Evolutionary conservation across 139 green algal genomes (phyloP).

Genomic region (Yamagishiella unicocca): DNA sequence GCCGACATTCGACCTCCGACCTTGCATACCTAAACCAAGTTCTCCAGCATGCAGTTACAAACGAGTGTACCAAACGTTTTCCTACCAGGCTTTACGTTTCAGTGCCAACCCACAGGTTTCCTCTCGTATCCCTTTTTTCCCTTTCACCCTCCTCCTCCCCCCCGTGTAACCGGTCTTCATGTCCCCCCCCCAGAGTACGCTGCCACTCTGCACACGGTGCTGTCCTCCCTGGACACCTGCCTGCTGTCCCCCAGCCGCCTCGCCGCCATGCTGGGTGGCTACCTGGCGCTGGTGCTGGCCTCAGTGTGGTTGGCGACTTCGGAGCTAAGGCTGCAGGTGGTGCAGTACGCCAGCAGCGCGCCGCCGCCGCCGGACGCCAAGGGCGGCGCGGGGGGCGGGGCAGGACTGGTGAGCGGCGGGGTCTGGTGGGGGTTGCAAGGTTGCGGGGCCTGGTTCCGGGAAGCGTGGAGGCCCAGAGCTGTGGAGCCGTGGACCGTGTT

Average conservation of each 20-base stretch:
- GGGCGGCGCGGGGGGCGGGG: not conserved
- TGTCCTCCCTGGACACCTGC: conserved; percentile 48
- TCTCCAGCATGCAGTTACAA: too few relatives aligned
- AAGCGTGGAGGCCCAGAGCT: too few relatives aligned
- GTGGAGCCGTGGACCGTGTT: too few relatives aligned
- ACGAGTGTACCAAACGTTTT: too few relatives aligned
- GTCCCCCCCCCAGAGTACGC: conserved; percentile 60
- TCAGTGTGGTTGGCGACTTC: conserved; percentile 58
- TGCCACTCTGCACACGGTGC: conserved; percentile 56
- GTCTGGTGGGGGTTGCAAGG: not conserved
- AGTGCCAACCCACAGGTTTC: too few relatives aligned
- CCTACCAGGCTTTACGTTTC: too few relatives aligned
- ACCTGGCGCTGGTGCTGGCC: conserved; percentile 63
- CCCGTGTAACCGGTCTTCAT: not conserved
- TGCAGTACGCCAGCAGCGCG: conserved; percentile 64
- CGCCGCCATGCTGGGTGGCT: conserved; percentile 42
- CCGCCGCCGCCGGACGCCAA: conserved; percentile 31
- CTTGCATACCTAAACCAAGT: too few relatives aligned
- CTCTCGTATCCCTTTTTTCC: too few relatives aligned
- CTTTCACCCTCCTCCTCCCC: not conserved
- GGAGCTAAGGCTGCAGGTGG: conserved; percentile 65
- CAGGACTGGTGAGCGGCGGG: conserved; percentile 3
- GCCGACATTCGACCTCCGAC: too few relatives aligned
- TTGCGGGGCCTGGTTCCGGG: too few relatives aligned
- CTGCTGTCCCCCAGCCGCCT: conserved; percentile 34